These are phyloP conservation scores for Strombidium stylifer DNA, from an alignment of 73 alveolate genomes.

Conservation along the genomic window DNA sequence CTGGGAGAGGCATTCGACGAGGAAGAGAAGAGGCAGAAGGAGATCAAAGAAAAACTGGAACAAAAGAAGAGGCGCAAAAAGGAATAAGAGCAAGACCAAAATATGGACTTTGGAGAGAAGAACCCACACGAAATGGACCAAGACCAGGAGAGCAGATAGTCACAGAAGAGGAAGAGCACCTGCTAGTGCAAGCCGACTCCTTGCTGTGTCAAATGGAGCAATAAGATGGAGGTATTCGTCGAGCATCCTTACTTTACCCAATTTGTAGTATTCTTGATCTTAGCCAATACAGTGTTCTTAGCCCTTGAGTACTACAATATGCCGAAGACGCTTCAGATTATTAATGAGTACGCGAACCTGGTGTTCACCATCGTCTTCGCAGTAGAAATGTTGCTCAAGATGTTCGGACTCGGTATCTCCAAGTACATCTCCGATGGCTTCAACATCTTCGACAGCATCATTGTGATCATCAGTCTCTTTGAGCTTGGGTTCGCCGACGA, in stretches of 20 bases:
- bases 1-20: constrained; percentile 5
- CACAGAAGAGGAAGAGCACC: not conserved
- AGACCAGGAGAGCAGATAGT: not conserved
- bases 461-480: constrained; percentile 21
- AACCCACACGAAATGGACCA: not conserved
- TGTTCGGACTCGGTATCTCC: constrained; percentile 29
- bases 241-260: constrained; percentile 1
- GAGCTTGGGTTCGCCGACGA: constrained; percentile 17
- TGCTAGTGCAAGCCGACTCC: not conserved
- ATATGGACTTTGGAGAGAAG: not conserved
- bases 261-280: constrained; percentile 20
- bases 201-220: too few relatives aligned
- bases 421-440: constrained; percentile 28
- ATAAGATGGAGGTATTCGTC: constrained; percentile 2
- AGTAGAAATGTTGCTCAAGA: constrained; percentile 34
- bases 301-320: constrained; percentile 51
- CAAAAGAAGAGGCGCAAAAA: not conserved
- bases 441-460: constrained; percentile 37
- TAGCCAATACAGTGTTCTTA: constrained; percentile 50
- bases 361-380: constrained; percentile 41
- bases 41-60: not conserved
- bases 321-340: constrained; percentile 7
- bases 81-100: not conserved
- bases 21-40: not conserved
- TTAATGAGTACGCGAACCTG: constrained; percentile 19